A percentile compares a stretch with the other conserved stretches of the same genome.
These are phyloP conservation scores for Termitomyces sp. DNA, from an alignment of 768 basidiomycete species.

Conservation along the genomic window DNA sequence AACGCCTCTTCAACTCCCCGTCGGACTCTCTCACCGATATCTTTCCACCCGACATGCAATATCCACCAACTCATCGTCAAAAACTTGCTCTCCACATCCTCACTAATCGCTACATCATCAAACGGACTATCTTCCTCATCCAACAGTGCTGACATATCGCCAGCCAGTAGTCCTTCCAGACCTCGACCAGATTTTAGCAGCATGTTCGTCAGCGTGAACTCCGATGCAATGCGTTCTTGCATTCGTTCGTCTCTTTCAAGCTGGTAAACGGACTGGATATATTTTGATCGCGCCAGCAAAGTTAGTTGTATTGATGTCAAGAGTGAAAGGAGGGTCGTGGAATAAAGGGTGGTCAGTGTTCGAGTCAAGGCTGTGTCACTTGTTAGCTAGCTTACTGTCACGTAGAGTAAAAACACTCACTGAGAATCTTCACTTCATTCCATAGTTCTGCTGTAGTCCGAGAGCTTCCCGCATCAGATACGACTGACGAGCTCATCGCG, in stretches of 20 bases:
- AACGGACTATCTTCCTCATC: slow-evolving; percentile 20
- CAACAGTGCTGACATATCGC: slow-evolving; percentile 16
- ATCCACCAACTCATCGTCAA: slow-evolving; percentile 93
- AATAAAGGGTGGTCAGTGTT: slow-evolving; percentile 82
- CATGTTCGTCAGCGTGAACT: slow-evolving; percentile 36
- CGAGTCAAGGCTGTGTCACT: slow-evolving; percentile 71
- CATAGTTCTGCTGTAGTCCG: slow-evolving; percentile 81
- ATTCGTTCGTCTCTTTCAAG: slow-evolving; percentile 56
- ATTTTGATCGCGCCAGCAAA: slow-evolving; percentile 77
- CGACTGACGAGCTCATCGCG: slow-evolving; percentile 24
- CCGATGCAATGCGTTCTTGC: slow-evolving; percentile 39
- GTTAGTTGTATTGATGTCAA: slow-evolving; percentile 85
- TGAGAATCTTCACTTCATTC: slow-evolving; percentile 89
- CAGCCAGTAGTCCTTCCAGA: slow-evolving; percentile 21
- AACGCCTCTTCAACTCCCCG: slow-evolving; percentile 80
- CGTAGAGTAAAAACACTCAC: slow-evolving; percentile 36
- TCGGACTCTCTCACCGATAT: slow-evolving; percentile 69
- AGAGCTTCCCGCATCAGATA: slow-evolving; percentile 29
- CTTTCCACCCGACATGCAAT: slow-evolving; percentile 88
- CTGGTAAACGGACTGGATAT: slow-evolving; percentile 65
- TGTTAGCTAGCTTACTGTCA: background rate
- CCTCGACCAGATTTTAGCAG: slow-evolving; percentile 24
- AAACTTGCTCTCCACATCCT: slow-evolving; percentile 75
- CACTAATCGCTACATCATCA: slow-evolving; percentile 35
- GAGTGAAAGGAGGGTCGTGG: slow-evolving; percentile 81